phyloP scores from a whole-genome alignment of 2,329 filamentous ascomycete species.

The Epichloe brachyelytri region DNA sequence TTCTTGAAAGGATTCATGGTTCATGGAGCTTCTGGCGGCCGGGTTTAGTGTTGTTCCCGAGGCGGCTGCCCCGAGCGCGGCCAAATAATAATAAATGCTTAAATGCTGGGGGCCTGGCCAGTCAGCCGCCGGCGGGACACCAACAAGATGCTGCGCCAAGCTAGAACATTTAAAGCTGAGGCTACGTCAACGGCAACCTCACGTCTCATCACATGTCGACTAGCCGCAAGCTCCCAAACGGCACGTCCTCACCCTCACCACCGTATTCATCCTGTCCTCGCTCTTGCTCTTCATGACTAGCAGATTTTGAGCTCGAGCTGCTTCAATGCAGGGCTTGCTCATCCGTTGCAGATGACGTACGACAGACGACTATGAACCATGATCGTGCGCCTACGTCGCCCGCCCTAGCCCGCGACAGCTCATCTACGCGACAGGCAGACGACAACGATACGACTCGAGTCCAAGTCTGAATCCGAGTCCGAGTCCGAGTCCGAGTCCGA shows the following conservation, averaged over 20 bases:
- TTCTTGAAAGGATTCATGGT: too few species aligned
- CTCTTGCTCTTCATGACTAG: constrained; percentile 14
- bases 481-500: not conserved
- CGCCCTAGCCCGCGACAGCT: constrained; percentile 17
- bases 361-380: constrained; percentile 36
- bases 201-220: not conserved
- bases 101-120: not conserved
- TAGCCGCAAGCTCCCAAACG: too few species aligned
- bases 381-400: constrained; percentile 30
- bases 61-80: not conserved
- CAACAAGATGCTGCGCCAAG: not conserved
- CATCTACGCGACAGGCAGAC: constrained; percentile 4
- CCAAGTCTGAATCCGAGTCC: not conserved
- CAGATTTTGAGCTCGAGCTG: constrained; percentile 11
- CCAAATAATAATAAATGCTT: not conserved
- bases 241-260: not conserved
- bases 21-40: too few species aligned
- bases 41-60: too few species aligned
- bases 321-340: constrained; percentile 19
- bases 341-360: constrained; percentile 19
- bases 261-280: constrained; percentile 4
- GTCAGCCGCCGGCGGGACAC: not conserved
- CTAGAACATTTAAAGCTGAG: not conserved
- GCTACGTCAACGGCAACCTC: not conserved
- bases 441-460: not conserved